Base-by-base conservation (phyloP, 73 alveolate genomes). In the Paraurostyla sp. region DNA sequence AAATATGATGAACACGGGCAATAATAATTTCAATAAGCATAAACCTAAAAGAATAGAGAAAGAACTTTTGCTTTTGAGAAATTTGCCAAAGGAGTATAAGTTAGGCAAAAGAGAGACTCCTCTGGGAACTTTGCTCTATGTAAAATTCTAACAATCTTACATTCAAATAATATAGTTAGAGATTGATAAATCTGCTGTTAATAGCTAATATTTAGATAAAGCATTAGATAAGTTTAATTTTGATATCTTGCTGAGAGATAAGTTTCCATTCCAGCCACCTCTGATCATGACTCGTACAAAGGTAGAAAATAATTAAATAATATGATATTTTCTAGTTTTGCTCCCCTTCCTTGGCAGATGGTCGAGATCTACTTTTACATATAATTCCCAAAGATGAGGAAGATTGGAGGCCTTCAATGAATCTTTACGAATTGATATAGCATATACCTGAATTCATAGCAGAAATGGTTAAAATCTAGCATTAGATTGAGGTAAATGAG, bases 191-290 rank as follows among this genome's bases (percentile, higher is more conserved):
- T 18, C 81, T 18, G 71, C 83, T 1, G 88, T 88, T 6, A 45
- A 23, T 27, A 40, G 91, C 20, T 33, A 80, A 51, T 43, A 46
- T 38, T 38, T 78, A 6, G 81, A 54, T 43, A 80, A 75, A 22
- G 42, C 57, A 29, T 80, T 88, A 18, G 88, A 62, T 18, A 78
- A 80, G 42, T 63, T 88, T 43, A 49, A 80, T 62, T 88, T 88
- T 51, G 91, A 88, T 16, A 59, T 88, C 23, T 57, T 88, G 16
- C 88, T 88, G 13, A 78, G 87, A 18, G 94, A 88, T 43, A 88
- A 88, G 73, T 88, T 43, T 54, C 94, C 94, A 22, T 88, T 88
- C 87, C 51, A 80, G 88, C 91, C 94, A 0, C 94, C 83, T 11
- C 48, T 71, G 6, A 84, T 63, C 13, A 84, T 63, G 84, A 82